Evolutionary conservation across 2,329 filamentous ascomycete species (phyloP).

Genomic region (Chalaropsis ovoidea): DNA sequence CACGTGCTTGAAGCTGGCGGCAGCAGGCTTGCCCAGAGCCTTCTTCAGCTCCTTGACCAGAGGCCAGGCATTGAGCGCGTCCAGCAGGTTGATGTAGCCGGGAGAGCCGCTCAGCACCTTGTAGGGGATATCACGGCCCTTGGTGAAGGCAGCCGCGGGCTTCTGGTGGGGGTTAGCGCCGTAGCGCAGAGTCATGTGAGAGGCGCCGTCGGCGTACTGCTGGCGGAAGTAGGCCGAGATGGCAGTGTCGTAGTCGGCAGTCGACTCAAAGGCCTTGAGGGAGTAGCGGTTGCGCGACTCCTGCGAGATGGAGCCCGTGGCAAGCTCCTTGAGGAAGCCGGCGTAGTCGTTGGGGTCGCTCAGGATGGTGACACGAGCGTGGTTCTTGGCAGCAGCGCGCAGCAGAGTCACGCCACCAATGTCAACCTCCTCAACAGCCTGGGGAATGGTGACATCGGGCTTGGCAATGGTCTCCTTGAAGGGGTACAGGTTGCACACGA

Average conservation of each 20-base stretch:
- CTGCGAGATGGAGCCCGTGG: slow-evolving; percentile 76
- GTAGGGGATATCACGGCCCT: slow-evolving; percentile 71
- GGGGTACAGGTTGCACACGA: slow-evolving; percentile 97
- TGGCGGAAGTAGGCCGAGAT: slow-evolving; percentile 97
- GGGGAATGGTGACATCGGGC: slow-evolving; percentile 89
- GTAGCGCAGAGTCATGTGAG: slow-evolving; percentile 81
- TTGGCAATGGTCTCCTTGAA: slow-evolving; percentile 98
- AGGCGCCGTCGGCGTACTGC: slow-evolving; percentile 76
- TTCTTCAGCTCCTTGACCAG: slow-evolving; percentile 92
- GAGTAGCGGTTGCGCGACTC: slow-evolving; percentile 79
- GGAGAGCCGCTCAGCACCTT: slow-evolving; percentile 83
- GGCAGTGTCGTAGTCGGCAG: slow-evolving; percentile 87
- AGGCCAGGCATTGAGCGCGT: slow-evolving; percentile 93
- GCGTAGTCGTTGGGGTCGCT: slow-evolving; percentile 90
- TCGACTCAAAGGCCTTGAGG: slow-evolving; percentile 97
- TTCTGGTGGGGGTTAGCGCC: slow-evolving; percentile 98
- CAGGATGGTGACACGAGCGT: slow-evolving; percentile 87
- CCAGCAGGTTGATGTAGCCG: slow-evolving; percentile 94
- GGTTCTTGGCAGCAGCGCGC: slow-evolving; percentile 95
- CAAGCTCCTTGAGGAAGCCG: slow-evolving; percentile 83
- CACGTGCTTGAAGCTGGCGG: slow-evolving; percentile 98
- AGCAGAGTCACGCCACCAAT: slow-evolving; percentile 96
- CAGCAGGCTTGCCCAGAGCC: slow-evolving; percentile 77
- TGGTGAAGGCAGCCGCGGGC: slow-evolving; percentile 75
- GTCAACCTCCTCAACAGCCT: slow-evolving; percentile 98